Conservation (phyloP, 805 yeast genomes). For the Wickerhamomyces subpelliculosus region DNA sequence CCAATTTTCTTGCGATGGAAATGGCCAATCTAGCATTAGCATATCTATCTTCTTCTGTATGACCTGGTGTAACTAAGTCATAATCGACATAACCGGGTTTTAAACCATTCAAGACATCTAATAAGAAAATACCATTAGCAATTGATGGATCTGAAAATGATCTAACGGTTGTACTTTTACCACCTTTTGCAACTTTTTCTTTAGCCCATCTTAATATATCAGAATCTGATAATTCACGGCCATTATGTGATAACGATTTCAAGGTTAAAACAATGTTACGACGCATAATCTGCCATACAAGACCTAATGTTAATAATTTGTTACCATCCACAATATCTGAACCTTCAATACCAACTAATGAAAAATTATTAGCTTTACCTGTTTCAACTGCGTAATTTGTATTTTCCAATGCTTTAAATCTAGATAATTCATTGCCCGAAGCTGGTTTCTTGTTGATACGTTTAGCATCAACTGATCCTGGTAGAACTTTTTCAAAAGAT, state of each 20-base stretch:
- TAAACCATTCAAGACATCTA: constrained; percentile 86
- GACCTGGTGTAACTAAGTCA: constrained; percentile 77
- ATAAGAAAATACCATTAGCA: constrained; percentile 70
- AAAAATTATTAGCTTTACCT: constrained; percentile 87
- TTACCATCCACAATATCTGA: constrained; percentile 95
- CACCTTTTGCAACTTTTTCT: constrained; percentile 77
- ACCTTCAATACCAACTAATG: constrained; percentile 96
- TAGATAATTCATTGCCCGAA: constrained; percentile 65
- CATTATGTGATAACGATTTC: constrained; percentile 54
- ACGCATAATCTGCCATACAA: constrained; percentile 99
- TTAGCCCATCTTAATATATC: constrained; percentile 96
- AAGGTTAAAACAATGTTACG: constrained; percentile 86
- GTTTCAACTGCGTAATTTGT: constrained; percentile 97
- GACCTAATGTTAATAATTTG: constrained; percentile 79
- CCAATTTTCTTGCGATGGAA: constrained; percentile 95
- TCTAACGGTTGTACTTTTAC: constrained; percentile 64
- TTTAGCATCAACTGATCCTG: constrained; percentile 77
- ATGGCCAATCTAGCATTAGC: constrained; percentile 96
- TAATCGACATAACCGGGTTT: constrained; percentile 98
- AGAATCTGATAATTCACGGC: constrained; percentile 70
- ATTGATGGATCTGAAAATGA: constrained; percentile 80
- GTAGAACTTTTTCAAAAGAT: constrained; percentile 93
- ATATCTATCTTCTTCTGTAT: constrained; percentile 76
- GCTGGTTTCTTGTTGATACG: constrained; percentile 82
- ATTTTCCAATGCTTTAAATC: constrained; percentile 94